A percentile compares a stretch with the other conserved stretches of the same genome.
Conservation (phyloP, 2,329 filamentous ascomycete species). For the Fusarium fujikuroi region DNA sequence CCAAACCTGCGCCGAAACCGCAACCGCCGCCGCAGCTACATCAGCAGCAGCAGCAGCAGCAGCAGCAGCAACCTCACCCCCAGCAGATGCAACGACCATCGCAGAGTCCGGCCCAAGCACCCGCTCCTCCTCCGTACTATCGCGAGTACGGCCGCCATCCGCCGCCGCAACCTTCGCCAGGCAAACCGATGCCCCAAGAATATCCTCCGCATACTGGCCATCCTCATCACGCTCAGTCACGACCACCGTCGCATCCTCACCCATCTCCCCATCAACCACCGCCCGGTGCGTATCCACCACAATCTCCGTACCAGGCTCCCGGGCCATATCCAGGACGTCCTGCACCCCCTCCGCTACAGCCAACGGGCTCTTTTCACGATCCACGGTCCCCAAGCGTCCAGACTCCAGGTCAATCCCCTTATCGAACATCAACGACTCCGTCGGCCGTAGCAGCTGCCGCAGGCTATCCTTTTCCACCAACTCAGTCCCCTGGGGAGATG, state of each 20-base stretch:
- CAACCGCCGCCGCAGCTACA: constrained; percentile 47
- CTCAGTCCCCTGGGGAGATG: constrained; percentile 55
- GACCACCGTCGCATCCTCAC: constrained; percentile 49
- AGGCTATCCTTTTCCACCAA: constrained; percentile 63
- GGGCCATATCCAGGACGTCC: constrained; percentile 57
- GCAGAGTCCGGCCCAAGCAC: constrained; percentile 51
- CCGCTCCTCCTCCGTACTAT: constrained; percentile 54
- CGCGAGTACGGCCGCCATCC: constrained; percentile 60
- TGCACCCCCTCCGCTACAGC: constrained; percentile 59
- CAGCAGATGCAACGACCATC: constrained; percentile 56
- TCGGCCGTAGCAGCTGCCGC: constrained; percentile 52
- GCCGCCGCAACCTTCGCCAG: constrained; percentile 62
- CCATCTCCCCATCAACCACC: constrained; percentile 44
- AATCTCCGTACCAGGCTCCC: constrained; percentile 52
- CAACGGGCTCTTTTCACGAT: constrained; percentile 57
- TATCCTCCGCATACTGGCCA: constrained; percentile 50
- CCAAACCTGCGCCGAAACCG: constrained; percentile 48
- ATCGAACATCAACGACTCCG: constrained; percentile 61
- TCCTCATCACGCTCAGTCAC: constrained; percentile 47
- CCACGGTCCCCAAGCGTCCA: constrained; percentile 62
- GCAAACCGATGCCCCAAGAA: constrained; percentile 58
- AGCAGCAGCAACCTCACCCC: constrained; percentile 48
- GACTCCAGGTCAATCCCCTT: constrained; percentile 56
- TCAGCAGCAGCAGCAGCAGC: constrained; percentile 41
- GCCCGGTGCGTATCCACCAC: constrained; percentile 51